Evolutionary conservation across 805 yeast species (phyloP), one percentile per base, ranked within the genome.

Genomic region (Ascoidea rubescens): DNA sequence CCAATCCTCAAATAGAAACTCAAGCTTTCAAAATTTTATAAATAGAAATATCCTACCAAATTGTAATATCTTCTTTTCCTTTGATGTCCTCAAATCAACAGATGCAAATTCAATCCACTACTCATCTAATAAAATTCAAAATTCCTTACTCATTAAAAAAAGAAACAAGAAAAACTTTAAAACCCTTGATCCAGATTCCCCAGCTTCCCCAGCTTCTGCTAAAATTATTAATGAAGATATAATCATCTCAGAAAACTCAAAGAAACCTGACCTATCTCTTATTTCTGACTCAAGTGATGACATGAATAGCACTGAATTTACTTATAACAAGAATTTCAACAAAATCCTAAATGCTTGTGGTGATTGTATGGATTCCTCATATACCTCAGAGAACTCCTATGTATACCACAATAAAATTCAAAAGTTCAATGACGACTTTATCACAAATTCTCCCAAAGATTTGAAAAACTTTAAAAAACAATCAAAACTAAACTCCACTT

Each of bases 41-140:
- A 46, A 44, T 42, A 52, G 48, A 33, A 54, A 52, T 33, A 52
- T 55, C 21, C 37, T 54, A 28, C 58, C 58, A 17, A 54, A 55
- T 48, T 55, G 58, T 50, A 56, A 55, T 17, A 45, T 54, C 16
- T 4, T 52, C 28, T 51, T 50, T 5, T 46, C 53, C 4, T 55
- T 54, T 32, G 31, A 30, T n/a, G 55, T 55, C 8, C 47, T 55
- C 7, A 50, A 52, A 12, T 16, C 48, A 16, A 31, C 6, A 12
- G 48, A 28, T 32, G 4, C 12, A 31, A 8, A 33, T 12, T 48
- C 12, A 28, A 28, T 10, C 17, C 12, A 21, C n/a, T 2, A 48
- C 42, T 4, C 16, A 21, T n/a, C n/a, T 45, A 17, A 10, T 10
- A 10, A 10, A 10, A 10, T 14, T 45, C 47, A 8, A n/a, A 28